Evolutionary conservation across 768 basidiomycete species (phyloP).

Genomic region (Strobilomyces dryophilus): DNA sequence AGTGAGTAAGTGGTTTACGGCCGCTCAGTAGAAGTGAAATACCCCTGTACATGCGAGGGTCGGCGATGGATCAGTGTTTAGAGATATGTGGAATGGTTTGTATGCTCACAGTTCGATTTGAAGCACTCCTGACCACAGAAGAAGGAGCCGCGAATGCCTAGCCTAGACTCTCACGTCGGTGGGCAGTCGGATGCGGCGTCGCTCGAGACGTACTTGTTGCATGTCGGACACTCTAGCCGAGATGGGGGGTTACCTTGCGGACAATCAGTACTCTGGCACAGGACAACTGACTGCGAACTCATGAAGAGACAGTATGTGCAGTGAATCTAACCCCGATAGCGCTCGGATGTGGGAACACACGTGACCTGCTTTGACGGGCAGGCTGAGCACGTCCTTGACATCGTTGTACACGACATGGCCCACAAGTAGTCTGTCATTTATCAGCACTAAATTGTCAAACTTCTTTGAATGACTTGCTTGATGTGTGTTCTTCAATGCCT

Average conservation of each 20-base stretch:
- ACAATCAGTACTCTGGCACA: constrained; percentile 69
- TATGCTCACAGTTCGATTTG: constrained; percentile 82
- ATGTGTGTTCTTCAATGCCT: too few relatives aligned
- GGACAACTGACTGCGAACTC: constrained; percentile 35
- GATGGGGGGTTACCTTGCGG: constrained; percentile 83
- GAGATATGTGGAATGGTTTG: neutral
- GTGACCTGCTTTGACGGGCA: too few relatives aligned
- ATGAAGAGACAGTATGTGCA: constrained; percentile 19
- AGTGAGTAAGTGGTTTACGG: neutral
- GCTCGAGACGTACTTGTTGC: constrained; percentile 66
- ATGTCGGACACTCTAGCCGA: constrained; percentile 88
- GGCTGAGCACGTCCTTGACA: too few relatives aligned
- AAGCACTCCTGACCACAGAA: constrained; percentile 97
- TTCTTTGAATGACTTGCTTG: too few relatives aligned
- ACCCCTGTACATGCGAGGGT: constrained; percentile 21
- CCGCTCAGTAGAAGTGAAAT: neutral
- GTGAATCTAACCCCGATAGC: neutral
- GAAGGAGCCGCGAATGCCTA: constrained; percentile 79
- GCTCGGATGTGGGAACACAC: constrained; percentile 7
- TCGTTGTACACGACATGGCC: too few relatives aligned
- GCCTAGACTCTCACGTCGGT: constrained; percentile 37
- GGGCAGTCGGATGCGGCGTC: neutral
- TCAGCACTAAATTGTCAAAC: too few relatives aligned
- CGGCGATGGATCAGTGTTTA: neutral
- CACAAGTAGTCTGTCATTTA: too few relatives aligned